Base-by-base conservation (phyloP, 257 asterid species). In the Solanum neorickii region DNA sequence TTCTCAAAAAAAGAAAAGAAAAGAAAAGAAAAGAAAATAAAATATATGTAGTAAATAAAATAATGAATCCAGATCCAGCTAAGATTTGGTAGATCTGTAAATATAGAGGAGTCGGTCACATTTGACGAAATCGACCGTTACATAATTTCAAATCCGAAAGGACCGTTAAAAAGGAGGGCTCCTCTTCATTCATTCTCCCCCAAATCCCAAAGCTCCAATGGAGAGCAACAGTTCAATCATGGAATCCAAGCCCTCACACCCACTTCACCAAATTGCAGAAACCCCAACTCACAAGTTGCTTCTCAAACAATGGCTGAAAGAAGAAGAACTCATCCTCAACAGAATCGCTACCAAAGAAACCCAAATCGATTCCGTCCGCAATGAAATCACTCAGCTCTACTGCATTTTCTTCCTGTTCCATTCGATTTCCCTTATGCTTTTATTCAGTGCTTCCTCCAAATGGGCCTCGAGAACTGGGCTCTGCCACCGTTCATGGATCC, bases 291-390 rank as follows among this genome's bases (percentile, higher is more conserved):
- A 97, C 96, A 94, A 92, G 88, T 97, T 97, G 88, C 98, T 95
- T 86, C 94, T 97, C 29, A 97, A 97, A 88, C 98, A 97, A 87
- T 95, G 99, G 99, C 94, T 97, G 3, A 95, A 95, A 83, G 98
- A 97, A 89, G 94, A 95, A 83, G 98, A 95, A 74, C 92, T 97
- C 56, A 95, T 97, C 92, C 94, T 97, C 85, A 92, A 91, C 89
- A 94, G 98, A 6, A 93, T 93, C 91, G 88, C 98, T 75, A 94
- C 94, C 77, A 95, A 95, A 73, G 98, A 93, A 82, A 94, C 92
- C 66, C 99, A 94, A 66, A 91, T 95, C 88, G 98, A 95, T 52
- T 89, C 96, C 0, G 91, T 93, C 77, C 91, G 98, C 0, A 92
- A 92, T 6, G 94, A 97, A 25, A 92, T 95, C 93, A 94, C 98